Base-by-base conservation (phyloP, 2,329 filamentous ascomycete species). In the Fusarium sp. region DNA sequence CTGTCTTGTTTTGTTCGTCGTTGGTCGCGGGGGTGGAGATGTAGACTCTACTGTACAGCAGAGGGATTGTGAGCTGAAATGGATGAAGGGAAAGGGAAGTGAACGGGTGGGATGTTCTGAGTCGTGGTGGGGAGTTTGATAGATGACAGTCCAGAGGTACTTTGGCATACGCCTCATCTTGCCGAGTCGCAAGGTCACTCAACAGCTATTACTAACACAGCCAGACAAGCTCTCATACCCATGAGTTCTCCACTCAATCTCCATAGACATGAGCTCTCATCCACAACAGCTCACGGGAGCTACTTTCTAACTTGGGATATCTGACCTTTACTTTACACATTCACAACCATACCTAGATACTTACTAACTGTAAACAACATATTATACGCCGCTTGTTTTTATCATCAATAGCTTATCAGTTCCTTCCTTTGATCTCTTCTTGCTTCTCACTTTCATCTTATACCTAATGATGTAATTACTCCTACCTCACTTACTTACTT, bases 1-100 rank as follows among this genome's bases (percentile, higher is more conserved):
- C 34, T 51, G 24, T 20, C 44, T 42, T 42, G 42, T 57, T 65
- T 57, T 59, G 30, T 32, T 71, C 64, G 59, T 71, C 37, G 59
- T 58, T 44, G 56, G 68, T 71, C 69, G 64, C 60, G 68, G 69
- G 55, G 68, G 54, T 71, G 68, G 59, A 69, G 68, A 61, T 67
- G 52, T 27, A 46, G 67, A 37, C 18, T 37, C 2, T 11, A 37
- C 34, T 37, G 6, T 37, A n/a, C 34, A n/a, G 34, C n/a, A 37
- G 18, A 56, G 49, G 61, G 54, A 69, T 48, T 48, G 55, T n/a
- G 34, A 37, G 34, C 58, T 69, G 66, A 54, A 51, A 62, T 69
- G 67, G 61, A 65, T 29, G 37, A 68, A 70, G 48, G 58, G 63
- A 67, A 52, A 41, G 34, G 49, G n/a, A 41, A 69, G 55, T 55